Base-by-base conservation (phyloP, 1,284 basidiomycete genomes). In the Ustilago sp. region DNA sequence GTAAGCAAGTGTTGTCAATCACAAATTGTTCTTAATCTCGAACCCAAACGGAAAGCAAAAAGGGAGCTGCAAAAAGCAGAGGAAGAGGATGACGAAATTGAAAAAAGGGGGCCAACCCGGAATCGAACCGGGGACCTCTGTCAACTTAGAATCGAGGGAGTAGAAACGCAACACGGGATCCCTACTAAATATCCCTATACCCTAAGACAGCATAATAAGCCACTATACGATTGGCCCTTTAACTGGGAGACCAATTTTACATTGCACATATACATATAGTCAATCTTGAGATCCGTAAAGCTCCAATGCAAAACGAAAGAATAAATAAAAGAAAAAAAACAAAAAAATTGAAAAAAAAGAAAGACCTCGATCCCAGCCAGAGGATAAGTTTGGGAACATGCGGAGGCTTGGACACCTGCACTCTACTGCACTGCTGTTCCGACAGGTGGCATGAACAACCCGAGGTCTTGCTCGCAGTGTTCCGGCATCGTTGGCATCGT, bases 41-140 rank as follows among this genome's bases (percentile, higher is more conserved):
- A 23, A 19, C 43, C n/a, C n/a, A 45, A 45, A 17, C 1, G n/a
- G 1, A 11, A 7, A 7, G 39, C 3, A 11, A 43, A 43, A 45
- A 45, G 19, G 28, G 31, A 2, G 28, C 4, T 4, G 48, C 28
- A 43, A 23, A 51, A 38, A 39, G 31, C 5, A 15, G 36, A 39
- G 32, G 61, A 52, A 45, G 23, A 11, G 19, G 39, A 36, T 19
- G 55, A 52, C 45, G 35, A 23, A 47, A 39, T 47, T 53, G 38
- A 45, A 56, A 56, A 31, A 47, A 43, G 32, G 73, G 72, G 73
- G 73, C 73, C 68, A 70, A 70, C 73, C 73, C 73, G 73, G 73
- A 75, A 75, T 75, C 73, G 73, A 75, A 75, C 73, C 73, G 73
- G 73, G 73, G 73, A 75, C 73, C 73, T 75, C 73, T 75, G 73